These are phyloP conservation scores for Saturnispora galanensis DNA, from an alignment of 805 yeast species.

Conservation along the genomic window DNA sequence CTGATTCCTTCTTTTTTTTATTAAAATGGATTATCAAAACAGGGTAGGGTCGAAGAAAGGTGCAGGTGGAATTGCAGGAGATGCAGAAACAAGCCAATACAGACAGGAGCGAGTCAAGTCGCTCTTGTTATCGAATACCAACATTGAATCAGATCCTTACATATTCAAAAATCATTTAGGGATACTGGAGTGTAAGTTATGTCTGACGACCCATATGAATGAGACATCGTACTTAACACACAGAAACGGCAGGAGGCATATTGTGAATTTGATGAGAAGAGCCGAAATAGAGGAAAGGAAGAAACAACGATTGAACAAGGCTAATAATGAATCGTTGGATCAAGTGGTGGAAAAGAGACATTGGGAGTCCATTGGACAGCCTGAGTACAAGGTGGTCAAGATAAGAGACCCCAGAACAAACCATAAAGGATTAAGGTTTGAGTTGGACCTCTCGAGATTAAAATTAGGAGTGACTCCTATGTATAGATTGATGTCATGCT, in stretches of 20 bases:
- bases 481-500: slow-evolving; percentile 67
- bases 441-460: slow-evolving; percentile 45
- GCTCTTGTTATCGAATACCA: slow-evolving; percentile 41
- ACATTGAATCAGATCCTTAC: slow-evolving; percentile 66
- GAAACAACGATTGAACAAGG: slow-evolving; percentile 10
- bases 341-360: slow-evolving; percentile 29
- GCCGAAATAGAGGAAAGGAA: slow-evolving; percentile 28
- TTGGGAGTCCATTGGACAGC: slow-evolving; percentile 60
- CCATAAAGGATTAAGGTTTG: slow-evolving; percentile 57
- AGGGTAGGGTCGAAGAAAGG: slow-evolving; percentile 89
- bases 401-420: slow-evolving; percentile 51
- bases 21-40: slow-evolving; percentile 74
- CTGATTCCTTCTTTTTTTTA: not conserved
- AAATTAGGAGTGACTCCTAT: slow-evolving; percentile 42
- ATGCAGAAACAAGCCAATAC: slow-evolving; percentile 57
- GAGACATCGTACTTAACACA: slow-evolving; percentile 80
- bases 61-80: slow-evolving; percentile 79
- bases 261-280: slow-evolving; percentile 57
- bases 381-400: slow-evolving; percentile 59
- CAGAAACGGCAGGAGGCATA: slow-evolving; percentile 77
- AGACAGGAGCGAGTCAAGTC: slow-evolving; percentile 59
- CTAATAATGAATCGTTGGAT: not conserved
- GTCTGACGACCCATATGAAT: slow-evolving; percentile 72
- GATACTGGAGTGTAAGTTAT: slow-evolving; percentile 70
- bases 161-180: slow-evolving; percentile 81